Conservation (phyloP, 345 rosid species). For the Hypericum androsaemum region DNA sequence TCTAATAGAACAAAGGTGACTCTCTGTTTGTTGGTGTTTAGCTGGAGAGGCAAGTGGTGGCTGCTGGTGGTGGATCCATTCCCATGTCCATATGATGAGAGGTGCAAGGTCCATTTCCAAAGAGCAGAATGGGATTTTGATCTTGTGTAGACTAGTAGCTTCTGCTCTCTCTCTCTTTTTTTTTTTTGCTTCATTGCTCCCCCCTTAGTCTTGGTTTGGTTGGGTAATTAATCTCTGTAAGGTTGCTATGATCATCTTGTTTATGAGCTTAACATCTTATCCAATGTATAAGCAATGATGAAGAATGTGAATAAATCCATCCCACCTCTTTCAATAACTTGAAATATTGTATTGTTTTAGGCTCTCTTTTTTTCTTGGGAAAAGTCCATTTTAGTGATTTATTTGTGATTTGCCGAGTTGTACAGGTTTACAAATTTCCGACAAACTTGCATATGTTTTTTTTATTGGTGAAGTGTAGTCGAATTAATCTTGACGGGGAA, state of each 20-base stretch:
- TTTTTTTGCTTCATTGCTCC: conserved; percentile 2
- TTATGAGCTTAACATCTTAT: conserved; percentile 15
- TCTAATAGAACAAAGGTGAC: no score
- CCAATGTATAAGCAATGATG: conserved; percentile 17
- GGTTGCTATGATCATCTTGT: conserved; percentile 8
- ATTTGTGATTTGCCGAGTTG: no score
- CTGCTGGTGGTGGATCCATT: conserved; percentile 39
- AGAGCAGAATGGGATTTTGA: conserved; percentile 11
- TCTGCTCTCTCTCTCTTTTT: no score
- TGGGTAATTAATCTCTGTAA: conserved; percentile 11
- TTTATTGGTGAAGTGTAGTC: no score
- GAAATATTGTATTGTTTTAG: no score
- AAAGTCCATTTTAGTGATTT: no score
- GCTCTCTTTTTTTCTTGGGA: no score
- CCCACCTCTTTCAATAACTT: no score
- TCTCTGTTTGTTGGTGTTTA: conserved; percentile 16
- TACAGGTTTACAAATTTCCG: no score
- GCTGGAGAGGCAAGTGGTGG: conserved; percentile 47
- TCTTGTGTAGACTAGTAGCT: conserved; percentile 1
- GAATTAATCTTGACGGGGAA: no score
- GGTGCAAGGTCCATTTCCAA: conserved; percentile 3
- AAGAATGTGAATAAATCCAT: conserved; percentile 26
- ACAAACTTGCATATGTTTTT: no score
- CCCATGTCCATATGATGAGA: conserved; percentile 16
- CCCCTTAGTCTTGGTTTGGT: conserved; percentile 2